Percentiles rank a stretch among this genome's conserved stretches.
Conservation (phyloP, 345 rosid genomes). For the Ricinus communis region DNA sequence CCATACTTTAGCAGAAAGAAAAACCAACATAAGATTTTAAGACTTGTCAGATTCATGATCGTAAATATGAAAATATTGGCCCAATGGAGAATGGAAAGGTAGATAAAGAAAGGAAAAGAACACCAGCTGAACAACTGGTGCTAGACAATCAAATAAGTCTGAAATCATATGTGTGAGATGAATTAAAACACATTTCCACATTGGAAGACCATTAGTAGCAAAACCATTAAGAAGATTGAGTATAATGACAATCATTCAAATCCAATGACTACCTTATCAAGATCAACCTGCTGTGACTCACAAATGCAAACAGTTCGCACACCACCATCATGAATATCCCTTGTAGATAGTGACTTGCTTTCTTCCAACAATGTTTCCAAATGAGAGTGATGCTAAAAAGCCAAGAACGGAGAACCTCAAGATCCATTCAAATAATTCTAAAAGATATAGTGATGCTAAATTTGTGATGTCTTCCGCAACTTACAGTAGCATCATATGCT, state of each 20-base stretch:
- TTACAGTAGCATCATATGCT: constrained; percentile 87
- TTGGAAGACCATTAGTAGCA: constrained; percentile 6
- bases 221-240: constrained; percentile 5
- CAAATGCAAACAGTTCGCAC: constrained; percentile 75
- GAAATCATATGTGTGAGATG: background rate
- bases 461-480: constrained; percentile 23
- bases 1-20: background rate
- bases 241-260: constrained; percentile 6
- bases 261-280: constrained; percentile 61
- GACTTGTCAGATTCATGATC: background rate
- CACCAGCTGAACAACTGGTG: background rate
- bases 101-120: background rate
- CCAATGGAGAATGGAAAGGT: background rate
- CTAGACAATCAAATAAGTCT: constrained; percentile 4
- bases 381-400: constrained; percentile 61
- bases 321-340: constrained; percentile 70
- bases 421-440: constrained; percentile 20
- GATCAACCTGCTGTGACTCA: constrained; percentile 55
- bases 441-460: constrained; percentile 6
- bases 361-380: constrained; percentile 67
- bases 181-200: background rate
- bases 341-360: constrained; percentile 53
- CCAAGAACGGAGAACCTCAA: background rate
- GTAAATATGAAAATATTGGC: background rate
- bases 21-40: background rate